Base-by-base conservation (phyloP, 192 early-diverging fungal species). In the Backusella australiensis region DNA sequence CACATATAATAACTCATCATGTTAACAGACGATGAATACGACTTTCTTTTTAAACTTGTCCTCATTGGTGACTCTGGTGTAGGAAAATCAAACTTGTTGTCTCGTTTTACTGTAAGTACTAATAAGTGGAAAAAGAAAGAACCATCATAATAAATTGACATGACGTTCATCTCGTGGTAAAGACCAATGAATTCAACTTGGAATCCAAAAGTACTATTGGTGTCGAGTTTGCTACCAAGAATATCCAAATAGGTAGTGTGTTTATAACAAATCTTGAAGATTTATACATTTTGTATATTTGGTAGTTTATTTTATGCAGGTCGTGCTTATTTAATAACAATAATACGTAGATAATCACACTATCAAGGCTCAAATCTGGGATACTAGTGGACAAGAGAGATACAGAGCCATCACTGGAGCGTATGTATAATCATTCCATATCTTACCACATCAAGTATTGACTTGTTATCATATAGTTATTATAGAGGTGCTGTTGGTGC, bases 401-500 rank as follows among this genome's bases (percentile, higher is more conserved):
- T 97, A 95, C 81, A 94, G 95, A 73, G 84, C 84, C 17, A 85
- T 96, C 89, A 72, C 89, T 92, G 73, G 93, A 89, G 72, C 94
- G 92, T 66, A 88, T 14, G 76, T 77, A 34, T 39, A 6, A 32
- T 44, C 34, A 41, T 56, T 12, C 8, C 14, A n/a, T 49, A 5
- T 49, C 17, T n/a, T 49, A 49, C n/a, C 46, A n/a, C 6, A 14
- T 32, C 17, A 15, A 12, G 17, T 29, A 19, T 69, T 68, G 26
- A 26, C 34, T 6, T 44, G 19, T 42, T 53, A 32, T 38, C 23
- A 23, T 88, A 6, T 46, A 77, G 94, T 88, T 97, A 96, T 84
- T 97, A 97, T 77, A 85, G 96, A 49, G 96, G 95, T 75, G 95
- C 96, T 3, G 94, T 96, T 80, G 95, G 94, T 14, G 95, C 95